These are phyloP conservation scores for Aspergillus viridinutans DNA, from an alignment of 2,329 filamentous ascomycete genomes.

Conservation along the genomic window DNA sequence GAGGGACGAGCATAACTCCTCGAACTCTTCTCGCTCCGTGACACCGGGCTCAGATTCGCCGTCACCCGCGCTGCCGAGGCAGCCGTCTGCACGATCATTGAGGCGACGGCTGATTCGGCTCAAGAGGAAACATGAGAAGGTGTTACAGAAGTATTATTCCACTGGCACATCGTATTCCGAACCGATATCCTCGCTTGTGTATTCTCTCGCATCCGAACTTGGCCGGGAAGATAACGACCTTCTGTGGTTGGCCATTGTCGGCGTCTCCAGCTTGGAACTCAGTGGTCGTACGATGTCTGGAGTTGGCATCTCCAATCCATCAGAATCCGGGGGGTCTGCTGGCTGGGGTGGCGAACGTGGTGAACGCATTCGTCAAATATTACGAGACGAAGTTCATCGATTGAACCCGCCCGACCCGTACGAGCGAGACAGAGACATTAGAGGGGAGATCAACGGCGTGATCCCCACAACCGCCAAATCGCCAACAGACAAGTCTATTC, in stretches of 20 bases:
- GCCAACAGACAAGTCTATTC: slow-evolving; percentile 86
- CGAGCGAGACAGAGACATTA: slow-evolving; percentile 57
- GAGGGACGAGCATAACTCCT: slow-evolving; percentile 37
- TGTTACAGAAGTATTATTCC: slow-evolving; percentile 78
- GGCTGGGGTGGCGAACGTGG: slow-evolving; percentile 81
- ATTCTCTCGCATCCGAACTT: slow-evolving; percentile 89
- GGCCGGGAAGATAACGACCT: slow-evolving; percentile 96
- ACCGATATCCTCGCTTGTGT: slow-evolving; percentile 89
- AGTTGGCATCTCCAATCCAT: slow-evolving; percentile 59
- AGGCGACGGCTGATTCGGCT: slow-evolving; percentile 70
- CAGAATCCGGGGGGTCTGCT: slow-evolving; percentile 50
- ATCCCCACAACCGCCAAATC: slow-evolving; percentile 85
- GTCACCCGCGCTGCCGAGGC: slow-evolving; percentile 45
- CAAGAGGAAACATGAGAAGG: slow-evolving; percentile 69
- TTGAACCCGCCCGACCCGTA: slow-evolving; percentile 72
- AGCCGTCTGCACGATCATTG: slow-evolving; percentile 67
- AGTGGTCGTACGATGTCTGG: slow-evolving; percentile 83
- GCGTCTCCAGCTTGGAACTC: slow-evolving; percentile 88
- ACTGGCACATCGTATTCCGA: slow-evolving; percentile 89
- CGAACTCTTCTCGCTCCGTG: slow-evolving; percentile 44
- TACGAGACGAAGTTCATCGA: slow-evolving; percentile 90
- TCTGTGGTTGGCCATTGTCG: slow-evolving; percentile 91
- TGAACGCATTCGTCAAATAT: slow-evolving; percentile 74
- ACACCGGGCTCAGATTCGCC: slow-evolving; percentile 40
- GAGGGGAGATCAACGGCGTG: slow-evolving; percentile 68